Percentiles rank a stretch among this genome's conserved stretches.
phyloP scores from a whole-genome alignment of 2,329 filamentous ascomycete genomes.

The Stagonosporopsis vannaccii region DNA sequence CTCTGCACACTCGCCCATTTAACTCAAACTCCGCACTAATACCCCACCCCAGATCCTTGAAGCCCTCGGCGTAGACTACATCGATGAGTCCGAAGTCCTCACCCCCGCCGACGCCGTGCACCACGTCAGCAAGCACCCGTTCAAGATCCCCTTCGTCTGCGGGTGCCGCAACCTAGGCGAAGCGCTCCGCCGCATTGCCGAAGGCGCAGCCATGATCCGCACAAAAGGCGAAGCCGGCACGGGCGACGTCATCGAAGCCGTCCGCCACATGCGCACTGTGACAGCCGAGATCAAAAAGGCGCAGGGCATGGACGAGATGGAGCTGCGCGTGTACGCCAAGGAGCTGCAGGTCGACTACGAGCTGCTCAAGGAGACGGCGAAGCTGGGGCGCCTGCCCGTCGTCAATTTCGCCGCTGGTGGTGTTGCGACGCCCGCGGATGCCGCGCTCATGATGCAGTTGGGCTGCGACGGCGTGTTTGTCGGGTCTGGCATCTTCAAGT shows the following conservation, averaged over 20 bases:
- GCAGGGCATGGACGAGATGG: constrained; percentile 68
- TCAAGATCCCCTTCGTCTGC: constrained; percentile 90
- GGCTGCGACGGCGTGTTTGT: constrained; percentile 98
- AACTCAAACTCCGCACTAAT: not conserved
- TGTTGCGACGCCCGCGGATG: constrained; percentile 97
- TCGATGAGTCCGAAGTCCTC: constrained; percentile 97
- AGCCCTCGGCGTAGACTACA: constrained; percentile 93
- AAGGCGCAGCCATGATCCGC: constrained; percentile 98
- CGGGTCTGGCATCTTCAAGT: constrained; percentile 97
- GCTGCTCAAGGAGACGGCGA: constrained; percentile 84
- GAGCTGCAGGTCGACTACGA: constrained; percentile 80
- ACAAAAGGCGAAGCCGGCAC: constrained; percentile 99
- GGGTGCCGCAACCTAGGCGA: constrained; percentile 95
- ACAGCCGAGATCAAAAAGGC: constrained; percentile 82
- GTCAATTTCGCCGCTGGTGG: constrained; percentile 99
- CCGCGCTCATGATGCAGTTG: constrained; percentile 98
- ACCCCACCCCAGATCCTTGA: constrained; percentile 77
- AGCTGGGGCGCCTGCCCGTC: constrained; percentile 86
- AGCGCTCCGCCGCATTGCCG: constrained; percentile 85
- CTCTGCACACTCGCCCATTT: not conserved
- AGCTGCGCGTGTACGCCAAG: constrained; percentile 80
- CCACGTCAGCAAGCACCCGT: constrained; percentile 89
- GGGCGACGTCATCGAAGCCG: constrained; percentile 95
- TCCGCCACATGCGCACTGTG: constrained; percentile 93
- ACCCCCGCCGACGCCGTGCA: constrained; percentile 89